Base-by-base conservation (phyloP, 805 yeast genomes). In the Saturnispora dispora region DNA sequence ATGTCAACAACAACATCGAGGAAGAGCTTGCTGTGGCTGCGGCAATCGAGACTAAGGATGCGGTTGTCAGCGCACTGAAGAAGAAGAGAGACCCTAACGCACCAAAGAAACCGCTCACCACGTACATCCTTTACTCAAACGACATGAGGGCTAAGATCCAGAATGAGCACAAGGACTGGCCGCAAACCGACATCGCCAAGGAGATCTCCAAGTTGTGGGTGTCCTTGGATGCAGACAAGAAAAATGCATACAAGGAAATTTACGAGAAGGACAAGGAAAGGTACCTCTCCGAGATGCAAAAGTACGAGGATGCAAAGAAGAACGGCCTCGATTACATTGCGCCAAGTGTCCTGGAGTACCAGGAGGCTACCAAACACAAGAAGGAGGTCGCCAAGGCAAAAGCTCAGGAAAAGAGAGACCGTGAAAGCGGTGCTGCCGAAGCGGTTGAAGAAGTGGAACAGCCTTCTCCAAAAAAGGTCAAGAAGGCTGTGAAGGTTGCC, bases 21-120 rank as follows among this genome's bases (percentile, higher is more conserved):
- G 28, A 22, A 5, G 36, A 35, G 9, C 20, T 41, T 11, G 37
- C 50, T 11, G 51, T 51, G 10, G 53, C 55, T 7, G 44, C 58
- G 4, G 25, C 48, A 17, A 22, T 20, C 5, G 36, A 11, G 10
- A 20, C 17, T 4, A 47, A 50, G 23, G 33, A 25, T 20, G 28
- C 30, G 20, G 46, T 36, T 33, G 43, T 35, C 15, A 36, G 18
- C 39, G 47, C 27, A 3, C 39, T 39, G 58, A 66, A 55, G 73
- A 71, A 69, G 56, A 63, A 58, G 53, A 73, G 69, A 59, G 98
- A 91, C 68, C 97, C 97, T 48, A 83, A 86, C 62, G 96, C 96
- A 44, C 99, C 99, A 53, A 88, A 87, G 75, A 89, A 89, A 63
- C 98, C 99, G 15, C 73, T 88, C 62, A 89, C 96, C 22, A 85